Evolutionary conservation across 108 stramenopile species (phyloP), one percentile per base, ranked within the genome.

Genomic region (Craspedostauros australis): DNA sequence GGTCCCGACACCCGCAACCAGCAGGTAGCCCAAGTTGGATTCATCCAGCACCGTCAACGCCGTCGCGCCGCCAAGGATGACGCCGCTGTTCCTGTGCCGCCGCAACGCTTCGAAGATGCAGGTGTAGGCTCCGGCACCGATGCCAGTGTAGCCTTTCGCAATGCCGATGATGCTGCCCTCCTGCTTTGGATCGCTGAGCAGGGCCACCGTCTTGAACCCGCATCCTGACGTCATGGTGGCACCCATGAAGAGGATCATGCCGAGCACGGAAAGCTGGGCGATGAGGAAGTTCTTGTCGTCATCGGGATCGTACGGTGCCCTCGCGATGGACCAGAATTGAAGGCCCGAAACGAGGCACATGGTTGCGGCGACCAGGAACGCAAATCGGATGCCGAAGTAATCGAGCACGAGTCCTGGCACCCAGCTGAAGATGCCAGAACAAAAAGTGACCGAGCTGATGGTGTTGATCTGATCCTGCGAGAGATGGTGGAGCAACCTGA

Each of bases 61-160:
- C n/a, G n/a, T n/a, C n/a, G n/a, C n/a, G n/a, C n/a, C n/a, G n/a
- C n/a, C n/a, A n/a, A n/a, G n/a, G n/a, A n/a, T n/a, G n/a, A n/a
- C n/a, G n/a, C n/a, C n/a, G n/a, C n/a, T n/a, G n/a, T n/a, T n/a
- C n/a, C n/a, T n/a, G n/a, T n/a, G 50, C 24, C 51, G 27, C 22
- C 77, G 73, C 25, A 86, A 60, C 7, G 82, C 49, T 41, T 78
- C 56, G 53, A 86, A 91, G 12, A 87, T 34, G 27, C 68, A 69
- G 11, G 68, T 48, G 36, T 69, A 69, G 2, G 36, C 51, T 26
- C 68, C 68, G 15, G 58, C 33, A 4, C 89, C 89, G 20, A 91
- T 55, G 14, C 89, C 89, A 0, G 87, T 85, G 54, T 84, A 91
- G 11, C 85, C 89, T 68, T 91, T 91, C 47, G 89, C 89, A 54